Evolutionary conservation across 352 stramenopile genomes (phyloP).

Genomic region (Phytophthora europaea): DNA sequence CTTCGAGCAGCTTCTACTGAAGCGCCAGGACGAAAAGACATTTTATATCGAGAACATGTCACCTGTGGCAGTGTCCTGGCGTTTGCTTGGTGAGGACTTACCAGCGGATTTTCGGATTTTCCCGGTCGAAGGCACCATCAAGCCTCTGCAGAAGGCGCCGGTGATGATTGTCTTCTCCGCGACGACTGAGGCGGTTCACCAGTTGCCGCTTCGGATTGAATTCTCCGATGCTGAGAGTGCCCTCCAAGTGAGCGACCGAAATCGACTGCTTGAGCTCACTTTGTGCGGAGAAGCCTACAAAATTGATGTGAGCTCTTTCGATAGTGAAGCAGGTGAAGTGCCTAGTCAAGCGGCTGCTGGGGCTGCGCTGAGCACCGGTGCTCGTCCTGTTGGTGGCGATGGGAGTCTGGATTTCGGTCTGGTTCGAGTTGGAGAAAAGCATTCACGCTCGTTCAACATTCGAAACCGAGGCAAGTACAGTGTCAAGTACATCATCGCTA

Average conservation of each 20-base stretch:
- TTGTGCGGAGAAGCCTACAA: slow-evolving; percentile 92
- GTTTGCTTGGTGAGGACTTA: slow-evolving; percentile 42
- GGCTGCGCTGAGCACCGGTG: neutral
- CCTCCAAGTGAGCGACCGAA: slow-evolving; percentile 51
- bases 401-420: slow-evolving; percentile 93
- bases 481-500: slow-evolving; percentile 87
- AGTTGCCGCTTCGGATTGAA: slow-evolving; percentile 68
- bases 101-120: slow-evolving; percentile 78
- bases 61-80: slow-evolving; percentile 82
- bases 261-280: slow-evolving; percentile 40
- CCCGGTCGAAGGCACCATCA: slow-evolving; percentile 79
- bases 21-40: slow-evolving; percentile 85
- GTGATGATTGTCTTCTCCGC: slow-evolving; percentile 84
- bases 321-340: slow-evolving; percentile 38
- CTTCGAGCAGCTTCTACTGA: slow-evolving; percentile 94
- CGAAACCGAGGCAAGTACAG: slow-evolving; percentile 95
- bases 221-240: slow-evolving; percentile 88
- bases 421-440: slow-evolving; percentile 92
- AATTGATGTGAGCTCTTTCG: slow-evolving; percentile 90
- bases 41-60: slow-evolving; percentile 91
- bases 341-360: slow-evolving; percentile 8
- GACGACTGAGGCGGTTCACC: slow-evolving; percentile 72
- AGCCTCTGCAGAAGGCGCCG: slow-evolving; percentile 67
- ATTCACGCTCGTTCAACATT: slow-evolving; percentile 85
- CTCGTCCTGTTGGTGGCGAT: slow-evolving; percentile 35